Conservation (phyloP, 2,329 filamentous ascomycete species). For the Gremmenia infestans region DNA sequence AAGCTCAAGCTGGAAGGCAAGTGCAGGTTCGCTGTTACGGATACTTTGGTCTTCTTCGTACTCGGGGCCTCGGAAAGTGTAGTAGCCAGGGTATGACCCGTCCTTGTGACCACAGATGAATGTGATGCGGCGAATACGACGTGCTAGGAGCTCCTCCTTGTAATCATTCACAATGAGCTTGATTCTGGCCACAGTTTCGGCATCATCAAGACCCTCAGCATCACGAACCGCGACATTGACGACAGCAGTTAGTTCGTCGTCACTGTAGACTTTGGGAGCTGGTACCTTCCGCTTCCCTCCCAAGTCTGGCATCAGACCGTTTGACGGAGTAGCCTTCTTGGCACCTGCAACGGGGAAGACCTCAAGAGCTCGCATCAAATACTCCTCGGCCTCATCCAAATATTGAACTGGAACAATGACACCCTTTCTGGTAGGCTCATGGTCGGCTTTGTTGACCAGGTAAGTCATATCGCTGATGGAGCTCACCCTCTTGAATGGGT, state of each 20-base stretch:
- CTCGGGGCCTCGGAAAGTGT: slow-evolving; percentile 89
- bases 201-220: slow-evolving; percentile 76
- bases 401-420: slow-evolving; percentile 92
- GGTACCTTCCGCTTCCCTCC: slow-evolving; percentile 65
- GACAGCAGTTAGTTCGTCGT: slow-evolving; percentile 83
- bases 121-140: slow-evolving; percentile 81
- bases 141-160: slow-evolving; percentile 77
- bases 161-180: slow-evolving; percentile 69
- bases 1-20: slow-evolving; percentile 98
- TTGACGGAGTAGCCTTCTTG: slow-evolving; percentile 50
- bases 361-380: slow-evolving; percentile 78
- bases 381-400: slow-evolving; percentile 88
- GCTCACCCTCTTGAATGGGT: slow-evolving; percentile 74
- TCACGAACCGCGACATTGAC: slow-evolving; percentile 90
- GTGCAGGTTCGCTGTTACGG: slow-evolving; percentile 90
- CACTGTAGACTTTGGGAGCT: slow-evolving; percentile 48
- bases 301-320: slow-evolving; percentile 65
- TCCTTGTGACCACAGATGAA: slow-evolving; percentile 96
- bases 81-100: slow-evolving; percentile 93
- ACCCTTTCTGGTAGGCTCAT: slow-evolving; percentile 82
- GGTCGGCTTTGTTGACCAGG: slow-evolving; percentile 64
- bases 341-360: slow-evolving; percentile 59
- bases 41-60: slow-evolving; percentile 94
- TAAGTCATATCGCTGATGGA: slow-evolving; percentile 98
- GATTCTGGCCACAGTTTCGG: slow-evolving; percentile 73